Evolutionary conservation across 169 alveolate species (phyloP).

Genomic region (Plasmodium sp.): DNA sequence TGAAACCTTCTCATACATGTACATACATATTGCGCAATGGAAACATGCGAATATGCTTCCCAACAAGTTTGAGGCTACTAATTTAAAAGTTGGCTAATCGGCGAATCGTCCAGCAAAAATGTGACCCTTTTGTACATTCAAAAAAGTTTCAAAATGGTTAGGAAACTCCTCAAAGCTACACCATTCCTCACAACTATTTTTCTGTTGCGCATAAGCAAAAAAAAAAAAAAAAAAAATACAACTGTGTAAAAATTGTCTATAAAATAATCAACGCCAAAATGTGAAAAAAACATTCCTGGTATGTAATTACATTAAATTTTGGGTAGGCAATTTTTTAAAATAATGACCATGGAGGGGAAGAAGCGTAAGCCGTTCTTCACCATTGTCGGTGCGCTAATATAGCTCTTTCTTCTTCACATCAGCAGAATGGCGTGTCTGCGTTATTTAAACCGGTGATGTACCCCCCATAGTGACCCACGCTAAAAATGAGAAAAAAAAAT

Average conservation of each 20-base stretch:
- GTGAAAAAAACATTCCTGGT: background rate
- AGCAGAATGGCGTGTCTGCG: background rate
- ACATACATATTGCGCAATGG: background rate
- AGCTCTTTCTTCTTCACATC: background rate
- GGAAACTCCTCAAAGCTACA: background rate
- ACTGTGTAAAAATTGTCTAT: constrained; percentile 3
- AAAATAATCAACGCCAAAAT: background rate
- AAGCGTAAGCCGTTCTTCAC: background rate
- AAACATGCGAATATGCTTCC: background rate
- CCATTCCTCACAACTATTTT: background rate
- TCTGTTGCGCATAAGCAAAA: background rate
- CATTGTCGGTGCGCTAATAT: background rate
- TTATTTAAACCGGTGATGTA: background rate
- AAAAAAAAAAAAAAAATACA: background rate
- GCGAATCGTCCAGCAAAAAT: background rate
- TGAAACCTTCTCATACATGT: background rate
- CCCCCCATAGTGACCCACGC: background rate
- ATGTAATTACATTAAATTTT: constrained; percentile 24
- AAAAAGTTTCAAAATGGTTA: background rate
- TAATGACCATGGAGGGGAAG: background rate
- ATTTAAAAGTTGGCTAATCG: background rate
- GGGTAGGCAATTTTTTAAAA: background rate
- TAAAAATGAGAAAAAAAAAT: background rate
- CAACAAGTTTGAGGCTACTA: background rate
- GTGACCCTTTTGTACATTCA: background rate